Evolutionary conservation across 345 rosid genomes (phyloP).

Genomic region (Combretum micranthum): DNA sequence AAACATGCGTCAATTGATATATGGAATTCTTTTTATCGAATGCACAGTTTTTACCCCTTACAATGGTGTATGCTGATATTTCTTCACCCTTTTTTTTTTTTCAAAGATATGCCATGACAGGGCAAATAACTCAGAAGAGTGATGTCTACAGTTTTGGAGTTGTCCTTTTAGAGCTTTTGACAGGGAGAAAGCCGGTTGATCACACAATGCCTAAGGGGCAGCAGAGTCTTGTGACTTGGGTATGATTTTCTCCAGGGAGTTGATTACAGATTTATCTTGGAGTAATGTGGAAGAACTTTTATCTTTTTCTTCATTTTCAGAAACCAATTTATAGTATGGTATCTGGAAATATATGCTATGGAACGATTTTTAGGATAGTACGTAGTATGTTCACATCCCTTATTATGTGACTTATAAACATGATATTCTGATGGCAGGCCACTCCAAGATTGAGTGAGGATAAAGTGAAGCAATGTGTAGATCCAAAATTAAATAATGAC

Average conservation of each 20-base stretch:
- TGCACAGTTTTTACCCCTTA: too few relatives aligned
- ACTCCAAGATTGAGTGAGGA: slow-evolving; percentile 98
- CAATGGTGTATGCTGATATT: too few relatives aligned
- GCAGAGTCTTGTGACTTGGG: slow-evolving; percentile 99
- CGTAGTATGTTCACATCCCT: background rate
- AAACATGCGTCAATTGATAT: too few relatives aligned
- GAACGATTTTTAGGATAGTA: too few relatives aligned
- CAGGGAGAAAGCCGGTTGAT: slow-evolving; percentile 97
- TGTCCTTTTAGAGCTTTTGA: slow-evolving; percentile 87
- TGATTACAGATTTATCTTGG: too few relatives aligned
- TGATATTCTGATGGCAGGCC: slow-evolving; percentile 37
- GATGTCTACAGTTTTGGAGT: slow-evolving; percentile 99
- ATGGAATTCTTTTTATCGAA: too few relatives aligned
- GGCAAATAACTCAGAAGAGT: slow-evolving; percentile 93
- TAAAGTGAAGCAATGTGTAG: slow-evolving; percentile 96
- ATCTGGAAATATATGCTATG: too few relatives aligned
- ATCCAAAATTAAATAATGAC: slow-evolving; percentile 83
- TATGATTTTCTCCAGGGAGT: slow-evolving; percentile 15
- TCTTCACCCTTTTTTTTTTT: slow-evolving; percentile 4
- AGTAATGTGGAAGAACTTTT: too few relatives aligned
- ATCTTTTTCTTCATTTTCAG: too few relatives aligned
- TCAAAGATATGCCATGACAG: slow-evolving; percentile 99
- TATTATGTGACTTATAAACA: background rate
- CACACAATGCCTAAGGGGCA: slow-evolving; percentile 99
- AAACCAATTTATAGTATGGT: too few relatives aligned